Base-by-base conservation (phyloP, 306 rosid species). In the Biancaea sappan region DNA sequence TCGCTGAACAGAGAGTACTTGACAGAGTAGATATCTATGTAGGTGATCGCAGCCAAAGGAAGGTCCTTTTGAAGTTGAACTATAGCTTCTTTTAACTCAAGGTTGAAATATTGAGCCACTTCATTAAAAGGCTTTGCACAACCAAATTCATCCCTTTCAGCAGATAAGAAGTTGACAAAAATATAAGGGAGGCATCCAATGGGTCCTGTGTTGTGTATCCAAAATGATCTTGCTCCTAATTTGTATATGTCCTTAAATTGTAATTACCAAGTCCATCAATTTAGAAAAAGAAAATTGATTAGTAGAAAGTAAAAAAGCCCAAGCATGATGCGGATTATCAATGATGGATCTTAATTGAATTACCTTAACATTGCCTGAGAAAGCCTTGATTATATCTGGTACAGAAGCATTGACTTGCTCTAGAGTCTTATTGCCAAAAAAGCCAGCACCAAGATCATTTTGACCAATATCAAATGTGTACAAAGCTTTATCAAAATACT, bases 181-280 rank as follows among this genome's bases (percentile, higher is more conserved):
- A 77, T 40, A 6, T 1, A 64, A 13, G 85, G 69, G 29, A 77
- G 85, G 14, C 85, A 84, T 0, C 83, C 85, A 54, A 63, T 48
- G 9, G 88, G 88, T 73, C 85, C 78, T 4, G 80, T 80, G 58
- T 80, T 84, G 73, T 84, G 87, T 43, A 84, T 77, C 84, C 84
- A 84, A 54, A 76, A 84, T 28, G 82, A 80, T 77, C 80, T 80
- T 4, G 65, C 85, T 19, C 80, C 85, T 52, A 73, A 71, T 15
- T 73, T 46, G 31, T 84, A 77, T 40, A 84, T 69, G 26, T 50
- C 31, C 85, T 80, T 16, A 11, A n/a, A n/a, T n/a, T n/a, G n/a
- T n/a, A n/a, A 56, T 40, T 60, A 69, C 75, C 50, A 26, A 70
- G 32, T n/a, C 15, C 61, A 18, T 37, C 57, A 73, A 10, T 67